phyloP scores from a whole-genome alignment of 805 yeast genomes.

The Monosporozyma aerobia region DNA sequence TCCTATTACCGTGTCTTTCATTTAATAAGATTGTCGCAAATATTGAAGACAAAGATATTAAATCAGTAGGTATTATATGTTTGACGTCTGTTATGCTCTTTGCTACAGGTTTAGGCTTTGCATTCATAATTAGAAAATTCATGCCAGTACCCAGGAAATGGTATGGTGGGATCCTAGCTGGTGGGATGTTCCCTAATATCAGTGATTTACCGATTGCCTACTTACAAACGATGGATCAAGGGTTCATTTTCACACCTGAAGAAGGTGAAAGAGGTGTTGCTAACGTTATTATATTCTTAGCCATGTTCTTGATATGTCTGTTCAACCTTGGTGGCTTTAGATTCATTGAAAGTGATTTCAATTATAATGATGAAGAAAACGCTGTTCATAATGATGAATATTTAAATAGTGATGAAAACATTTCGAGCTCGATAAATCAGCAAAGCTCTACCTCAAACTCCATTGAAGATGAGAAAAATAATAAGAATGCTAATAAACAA shows the following conservation, averaged over 20 bases:
- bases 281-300: conserved; percentile 67
- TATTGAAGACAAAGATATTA: conserved; percentile 54
- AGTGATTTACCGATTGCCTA: conserved; percentile 74
- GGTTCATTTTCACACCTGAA: conserved; percentile 45
- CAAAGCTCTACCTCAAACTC: neutral
- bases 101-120: conserved; percentile 40
- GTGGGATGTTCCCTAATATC: conserved; percentile 66
- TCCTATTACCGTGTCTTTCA: conserved; percentile 58
- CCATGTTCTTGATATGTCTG: conserved; percentile 53
- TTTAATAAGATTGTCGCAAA: conserved; percentile 55
- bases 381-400: conserved; percentile 2
- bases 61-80: conserved; percentile 57
- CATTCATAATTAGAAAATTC: conserved; percentile 25
- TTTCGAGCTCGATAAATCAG: neutral
- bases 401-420: neutral
- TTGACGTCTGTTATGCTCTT: conserved; percentile 44
- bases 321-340: conserved; percentile 72
- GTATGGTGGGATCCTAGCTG: conserved; percentile 63
- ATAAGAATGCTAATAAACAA: neutral
- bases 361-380: conserved; percentile 21
- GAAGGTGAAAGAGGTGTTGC: conserved; percentile 75
- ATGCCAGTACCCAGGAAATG: conserved; percentile 53
- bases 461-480: neutral
- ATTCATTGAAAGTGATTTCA: conserved; percentile 62
- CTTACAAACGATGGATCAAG: conserved; percentile 55